A percentile compares a stretch with the other conserved stretches of the same genome.
These are phyloP conservation scores for Lentinus brumalis DNA, from an alignment of 768 basidiomycete genomes.

Conservation along the genomic window DNA sequence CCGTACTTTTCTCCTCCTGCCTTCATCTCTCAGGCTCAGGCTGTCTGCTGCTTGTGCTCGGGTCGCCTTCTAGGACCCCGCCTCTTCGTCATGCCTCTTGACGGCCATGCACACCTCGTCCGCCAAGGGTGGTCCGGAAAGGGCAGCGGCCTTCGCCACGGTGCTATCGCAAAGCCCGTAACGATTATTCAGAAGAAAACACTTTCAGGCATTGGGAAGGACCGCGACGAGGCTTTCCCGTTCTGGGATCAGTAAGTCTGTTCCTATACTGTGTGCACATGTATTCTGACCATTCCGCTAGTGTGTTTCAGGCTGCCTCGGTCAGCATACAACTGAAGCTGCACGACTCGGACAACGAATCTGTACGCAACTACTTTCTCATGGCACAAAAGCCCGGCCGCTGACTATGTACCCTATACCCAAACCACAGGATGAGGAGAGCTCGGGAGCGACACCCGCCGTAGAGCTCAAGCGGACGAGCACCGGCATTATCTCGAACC, in stretches of 20 bases:
- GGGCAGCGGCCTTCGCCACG: constrained; percentile 82
- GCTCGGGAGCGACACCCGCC: constrained; percentile 5
- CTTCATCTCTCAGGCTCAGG: not conserved
- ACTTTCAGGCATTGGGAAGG: constrained; percentile 85
- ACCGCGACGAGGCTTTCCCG: constrained; percentile 92
- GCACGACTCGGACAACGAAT: constrained; percentile 44
- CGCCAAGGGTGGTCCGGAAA: constrained; percentile 89
- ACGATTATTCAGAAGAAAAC: constrained; percentile 83
- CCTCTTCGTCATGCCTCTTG: constrained; percentile 55
- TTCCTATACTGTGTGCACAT: not conserved
- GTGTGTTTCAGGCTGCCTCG: constrained; percentile 81
- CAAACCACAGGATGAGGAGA: constrained; percentile 19
- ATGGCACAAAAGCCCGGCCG: no score
- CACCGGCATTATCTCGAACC: constrained; percentile 78
- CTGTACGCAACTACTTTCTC: constrained; percentile 10
- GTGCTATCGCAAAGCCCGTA: constrained; percentile 76
- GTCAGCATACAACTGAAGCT: constrained; percentile 79
- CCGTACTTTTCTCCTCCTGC: constrained; percentile 7
- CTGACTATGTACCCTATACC: no score
- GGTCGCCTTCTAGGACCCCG: not conserved
- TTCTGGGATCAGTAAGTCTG: constrained; percentile 97
- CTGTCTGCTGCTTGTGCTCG: not conserved
- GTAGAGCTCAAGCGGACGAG: constrained; percentile 54
- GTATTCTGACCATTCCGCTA: constrained; percentile 28
- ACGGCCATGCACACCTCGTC: constrained; percentile 71